phyloP scores from a whole-genome alignment of 306 rosid genomes.

The Arachis stenosperma region DNA sequence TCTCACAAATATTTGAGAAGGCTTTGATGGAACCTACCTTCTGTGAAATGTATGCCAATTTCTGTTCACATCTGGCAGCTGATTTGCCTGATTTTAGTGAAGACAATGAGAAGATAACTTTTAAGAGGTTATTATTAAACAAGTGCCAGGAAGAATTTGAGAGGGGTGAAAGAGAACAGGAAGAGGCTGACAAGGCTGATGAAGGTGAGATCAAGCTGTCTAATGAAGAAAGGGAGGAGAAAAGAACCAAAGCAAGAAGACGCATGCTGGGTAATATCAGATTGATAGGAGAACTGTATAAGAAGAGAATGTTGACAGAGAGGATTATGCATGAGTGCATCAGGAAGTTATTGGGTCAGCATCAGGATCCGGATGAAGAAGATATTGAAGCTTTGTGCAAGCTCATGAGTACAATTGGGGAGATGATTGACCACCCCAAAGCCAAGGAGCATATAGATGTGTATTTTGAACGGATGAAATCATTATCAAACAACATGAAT shows the following conservation, averaged over 20 bases:
- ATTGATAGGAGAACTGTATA: conserved; percentile 91
- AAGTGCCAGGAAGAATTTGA: conserved; percentile 99
- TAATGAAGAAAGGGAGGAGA: conserved; percentile 77
- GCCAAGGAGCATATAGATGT: conserved; percentile 86
- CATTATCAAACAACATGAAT: conserved; percentile 72
- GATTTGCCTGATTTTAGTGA: conserved; percentile 82
- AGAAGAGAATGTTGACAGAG: conserved; percentile 93
- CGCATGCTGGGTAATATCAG: conserved; percentile 96
- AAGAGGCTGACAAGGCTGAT: conserved; percentile 87
- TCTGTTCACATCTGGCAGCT: conserved; percentile 73
- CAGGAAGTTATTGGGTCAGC: conserved; percentile 75
- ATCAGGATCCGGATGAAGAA: conserved; percentile 86
- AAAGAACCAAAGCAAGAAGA: conserved; percentile 79
- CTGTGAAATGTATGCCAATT: conserved; percentile 99
- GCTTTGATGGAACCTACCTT: conserved; percentile 97
- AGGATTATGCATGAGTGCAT: conserved; percentile 93
- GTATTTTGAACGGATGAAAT: conserved; percentile 70
- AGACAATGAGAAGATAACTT: conserved; percentile 83
- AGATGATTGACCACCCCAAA: conserved; percentile 85
- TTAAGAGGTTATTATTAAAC: conserved; percentile 81
- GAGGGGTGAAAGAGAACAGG: conserved; percentile 92
- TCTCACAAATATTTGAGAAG: conserved; percentile 95
- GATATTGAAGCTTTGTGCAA: conserved; percentile 95
- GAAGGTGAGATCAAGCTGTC: conserved; percentile 80
- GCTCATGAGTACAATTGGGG: conserved; percentile 97